These are phyloP conservation scores for Yamadazyma triangularis DNA, from an alignment of 1,139 yeast species.

Conservation along the genomic window DNA sequence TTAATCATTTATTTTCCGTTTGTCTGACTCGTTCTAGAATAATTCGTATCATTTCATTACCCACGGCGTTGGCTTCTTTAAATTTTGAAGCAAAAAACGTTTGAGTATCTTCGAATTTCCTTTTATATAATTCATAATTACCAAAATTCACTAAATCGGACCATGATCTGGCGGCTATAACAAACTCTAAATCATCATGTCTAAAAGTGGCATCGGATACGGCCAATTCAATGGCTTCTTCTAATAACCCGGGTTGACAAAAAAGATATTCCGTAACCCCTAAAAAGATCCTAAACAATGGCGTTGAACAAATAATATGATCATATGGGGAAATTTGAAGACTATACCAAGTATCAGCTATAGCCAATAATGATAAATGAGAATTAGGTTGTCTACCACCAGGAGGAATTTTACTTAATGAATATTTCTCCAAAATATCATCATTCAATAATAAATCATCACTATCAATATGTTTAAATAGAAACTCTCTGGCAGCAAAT, in stretches of 20 bases:
- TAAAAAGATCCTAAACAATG: conserved; percentile 79
- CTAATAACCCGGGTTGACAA: conserved; percentile 76
- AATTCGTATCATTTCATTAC: conserved; percentile 96
- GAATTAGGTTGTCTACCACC: conserved; percentile 76
- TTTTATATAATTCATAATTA: conserved; percentile 66
- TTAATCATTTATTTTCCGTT: conserved; percentile 17
- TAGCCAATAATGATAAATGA: conserved; percentile 80
- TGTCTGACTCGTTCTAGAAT: conserved; percentile 54
- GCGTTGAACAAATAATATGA: conserved; percentile 95
- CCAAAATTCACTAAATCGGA: conserved; percentile 75
- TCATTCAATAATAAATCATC: conserved; percentile 73
- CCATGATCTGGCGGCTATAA: conserved; percentile 82
- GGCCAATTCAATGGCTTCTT: conserved; percentile 73
- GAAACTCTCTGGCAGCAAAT: conserved; percentile 62
- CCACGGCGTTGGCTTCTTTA: conserved; percentile 81
- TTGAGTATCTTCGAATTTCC: conserved; percentile 75
- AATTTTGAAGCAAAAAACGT: conserved; percentile 79
- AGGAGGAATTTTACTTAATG: conserved; percentile 73
- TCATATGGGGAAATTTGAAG: conserved; percentile 88
- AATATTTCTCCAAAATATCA: conserved; percentile 70
- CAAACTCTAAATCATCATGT: conserved; percentile 82
- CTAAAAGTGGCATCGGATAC: conserved; percentile 65
- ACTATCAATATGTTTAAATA: conserved; percentile 62
- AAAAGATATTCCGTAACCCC: conserved; percentile 93
- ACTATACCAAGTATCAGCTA: conserved; percentile 91